Evolutionary conservation across 176 grass and related monocot species (phyloP).

Genomic region (Tillandsia leiboldiana): DNA sequence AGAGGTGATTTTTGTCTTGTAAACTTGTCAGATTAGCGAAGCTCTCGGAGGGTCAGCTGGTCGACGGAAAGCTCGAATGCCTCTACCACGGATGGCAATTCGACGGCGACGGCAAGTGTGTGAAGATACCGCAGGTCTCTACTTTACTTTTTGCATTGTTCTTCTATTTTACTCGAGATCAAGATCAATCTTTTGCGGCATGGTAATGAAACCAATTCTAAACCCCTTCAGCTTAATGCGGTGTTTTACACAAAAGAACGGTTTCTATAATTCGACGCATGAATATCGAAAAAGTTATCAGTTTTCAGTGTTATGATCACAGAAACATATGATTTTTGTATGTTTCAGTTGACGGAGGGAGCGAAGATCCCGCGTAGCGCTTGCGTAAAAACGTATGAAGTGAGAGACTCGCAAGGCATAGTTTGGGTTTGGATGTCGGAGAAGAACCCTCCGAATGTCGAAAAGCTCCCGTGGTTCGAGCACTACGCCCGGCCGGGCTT

Average conservation of each 20-base stretch:
- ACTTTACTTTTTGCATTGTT: too few species aligned
- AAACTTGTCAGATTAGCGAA: constrained; percentile 58
- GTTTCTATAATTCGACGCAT: too few species aligned
- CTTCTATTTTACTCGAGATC: too few species aligned
- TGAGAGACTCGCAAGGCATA: constrained; percentile 76
- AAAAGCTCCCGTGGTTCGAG: constrained; percentile 77
- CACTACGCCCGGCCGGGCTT: constrained; percentile 55
- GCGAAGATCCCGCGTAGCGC: constrained; percentile 76
- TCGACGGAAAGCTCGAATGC: constrained; percentile 79
- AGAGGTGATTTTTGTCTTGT: neutral
- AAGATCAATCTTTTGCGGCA: too few species aligned
- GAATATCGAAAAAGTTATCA: neutral
- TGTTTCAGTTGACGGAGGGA: constrained; percentile 49
- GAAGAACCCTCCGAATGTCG: constrained; percentile 27
- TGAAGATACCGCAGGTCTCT: constrained; percentile 70
- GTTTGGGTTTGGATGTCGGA: constrained; percentile 93
- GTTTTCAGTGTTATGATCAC: neutral
- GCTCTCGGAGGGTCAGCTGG: constrained; percentile 78
- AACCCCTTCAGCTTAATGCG: neutral
- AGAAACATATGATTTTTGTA: neutral
- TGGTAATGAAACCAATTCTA: neutral
- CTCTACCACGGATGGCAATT: constrained; percentile 98
- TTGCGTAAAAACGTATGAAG: constrained; percentile 63
- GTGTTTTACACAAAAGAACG: neutral
- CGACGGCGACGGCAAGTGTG: constrained; percentile 80